These are phyloP conservation scores for Styphnolobium japonicum DNA, from an alignment of 306 rosid species.

Conservation along the genomic window DNA sequence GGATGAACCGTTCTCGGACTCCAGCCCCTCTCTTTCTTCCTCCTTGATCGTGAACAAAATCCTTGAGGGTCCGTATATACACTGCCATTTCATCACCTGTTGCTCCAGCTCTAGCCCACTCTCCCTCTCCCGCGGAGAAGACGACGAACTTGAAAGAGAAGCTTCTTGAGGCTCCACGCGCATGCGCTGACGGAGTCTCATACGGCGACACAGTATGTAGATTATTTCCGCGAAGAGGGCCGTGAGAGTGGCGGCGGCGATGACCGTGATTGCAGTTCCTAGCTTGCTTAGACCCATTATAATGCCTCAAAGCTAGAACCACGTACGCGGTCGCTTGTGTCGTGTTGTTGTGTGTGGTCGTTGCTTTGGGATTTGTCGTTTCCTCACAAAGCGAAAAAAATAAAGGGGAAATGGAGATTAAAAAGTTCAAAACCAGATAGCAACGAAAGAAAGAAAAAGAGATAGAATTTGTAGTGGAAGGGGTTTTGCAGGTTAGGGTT, in stretches of 20 bases:
- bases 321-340: too few species aligned
- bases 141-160: not conserved
- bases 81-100: constrained; percentile 18
- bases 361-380: too few species aligned
- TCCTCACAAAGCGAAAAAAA: too few species aligned
- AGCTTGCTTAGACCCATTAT: not conserved
- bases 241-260: not conserved
- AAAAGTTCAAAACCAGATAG: too few species aligned
- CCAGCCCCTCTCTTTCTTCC: constrained; percentile 17
- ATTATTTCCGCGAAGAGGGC: not conserved
- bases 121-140: constrained; percentile 6
- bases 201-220: not conserved
- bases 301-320: too few species aligned
- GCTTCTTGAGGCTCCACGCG: constrained; percentile 1
- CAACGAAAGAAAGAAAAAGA: too few species aligned
- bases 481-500: too few species aligned
- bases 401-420: too few species aligned
- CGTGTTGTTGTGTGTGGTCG: too few species aligned
- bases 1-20: not conserved
- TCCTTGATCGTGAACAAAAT: constrained; percentile 25
- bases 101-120: too few species aligned
- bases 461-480: too few species aligned
- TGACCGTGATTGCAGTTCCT: not conserved
- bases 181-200: not conserved
- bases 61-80: not conserved